Evolutionary conservation across 768 basidiomycete species (phyloP), one percentile per base, ranked within the genome.

Genomic region (Saitozyma sp.): DNA sequence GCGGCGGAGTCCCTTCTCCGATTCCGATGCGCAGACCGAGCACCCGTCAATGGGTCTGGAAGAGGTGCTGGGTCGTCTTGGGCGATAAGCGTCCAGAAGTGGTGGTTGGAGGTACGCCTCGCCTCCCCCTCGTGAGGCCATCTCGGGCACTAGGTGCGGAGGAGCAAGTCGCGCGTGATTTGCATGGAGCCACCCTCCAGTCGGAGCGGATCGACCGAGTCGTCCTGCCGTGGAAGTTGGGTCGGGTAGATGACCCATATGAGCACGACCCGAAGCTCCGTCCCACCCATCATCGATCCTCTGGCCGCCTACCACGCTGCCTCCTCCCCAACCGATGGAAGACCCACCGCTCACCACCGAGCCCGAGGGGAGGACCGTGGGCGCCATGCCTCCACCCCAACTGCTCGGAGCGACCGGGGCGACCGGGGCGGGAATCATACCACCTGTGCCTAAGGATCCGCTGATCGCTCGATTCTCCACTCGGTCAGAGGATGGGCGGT

Each of bases 251-350:
- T 68, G 62, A 19, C 63, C 65, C 13, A 42, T 3, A 63, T 73
- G 74, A 8, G 17, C 19, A 40, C 73, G 49, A 1, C 70, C 70
- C 8, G 58, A 8, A n/a, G 59, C 55, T 20, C 73, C 68, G 53
- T 65, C 56, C 71, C 74, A 73, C 19, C 70, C 68, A 45, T 75
- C 73, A 45, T 75, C 73, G 3, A 58, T 41, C 50, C 73, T 50
- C 40, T 29, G 17, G 3, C 55, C 59, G 14, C 60, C 63, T 2
- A 37, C 7, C 10, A 43, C 49, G 10, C 42, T 11, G 29, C 58
- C 56, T 40, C 54, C 51, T 41, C 20, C 38, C 8, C 37, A 20
- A 55, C 16, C 58, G n/a, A 38, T 46, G 10, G 59, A 49, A 2
- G 50, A 16, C 10, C 29, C 37, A n/a, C 39, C 46, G 14, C 14